These are phyloP conservation scores for Leptodermis oblonga DNA, from an alignment of 257 asterid species.

Conservation along the genomic window DNA sequence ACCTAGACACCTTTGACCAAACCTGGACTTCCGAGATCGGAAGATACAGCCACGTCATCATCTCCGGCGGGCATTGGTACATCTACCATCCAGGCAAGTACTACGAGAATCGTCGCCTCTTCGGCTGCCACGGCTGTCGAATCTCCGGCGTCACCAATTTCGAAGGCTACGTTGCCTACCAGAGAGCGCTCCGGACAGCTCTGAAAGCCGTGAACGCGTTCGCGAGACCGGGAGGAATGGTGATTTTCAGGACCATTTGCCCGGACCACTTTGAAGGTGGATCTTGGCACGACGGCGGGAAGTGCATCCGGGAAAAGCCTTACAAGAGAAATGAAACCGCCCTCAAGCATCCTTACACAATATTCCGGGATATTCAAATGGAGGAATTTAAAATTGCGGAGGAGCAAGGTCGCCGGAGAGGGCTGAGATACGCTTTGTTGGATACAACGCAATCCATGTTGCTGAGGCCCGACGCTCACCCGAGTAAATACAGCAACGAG, in stretches of 20 bases:
- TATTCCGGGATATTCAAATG: constrained; percentile 35
- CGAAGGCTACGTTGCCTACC: constrained; percentile 29
- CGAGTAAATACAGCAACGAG: constrained; percentile 54
- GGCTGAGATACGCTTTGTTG: constrained; percentile 35
- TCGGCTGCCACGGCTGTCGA: constrained; percentile 51
- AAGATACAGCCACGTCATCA: constrained; percentile 33
- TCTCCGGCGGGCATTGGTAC: constrained; percentile 33
- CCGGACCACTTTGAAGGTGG: constrained; percentile 50
- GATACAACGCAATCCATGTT: constrained; percentile 47
- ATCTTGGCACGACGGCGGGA: constrained; percentile 47
- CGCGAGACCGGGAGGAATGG: constrained; percentile 15
- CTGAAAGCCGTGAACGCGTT: constrained; percentile 24
- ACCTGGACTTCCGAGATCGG: constrained; percentile 31
- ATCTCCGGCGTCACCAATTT: constrained; percentile 35
- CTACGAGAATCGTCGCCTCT: constrained; percentile 36
- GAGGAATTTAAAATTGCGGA: constrained; percentile 37
- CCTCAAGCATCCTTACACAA: constrained; percentile 22
- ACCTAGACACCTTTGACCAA: constrained; percentile 43
- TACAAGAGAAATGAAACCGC: constrained; percentile 34
- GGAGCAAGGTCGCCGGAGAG: constrained; percentile 22
- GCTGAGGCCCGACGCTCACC: constrained; percentile 58
- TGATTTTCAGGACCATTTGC: constrained; percentile 36
- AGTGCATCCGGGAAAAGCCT: constrained; percentile 41
- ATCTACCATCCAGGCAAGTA: constrained; percentile 46
- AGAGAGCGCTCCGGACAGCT: constrained; percentile 36